phyloP scores from a whole-genome alignment of 768 basidiomycete species.

The Leccinum arenicola region DNA sequence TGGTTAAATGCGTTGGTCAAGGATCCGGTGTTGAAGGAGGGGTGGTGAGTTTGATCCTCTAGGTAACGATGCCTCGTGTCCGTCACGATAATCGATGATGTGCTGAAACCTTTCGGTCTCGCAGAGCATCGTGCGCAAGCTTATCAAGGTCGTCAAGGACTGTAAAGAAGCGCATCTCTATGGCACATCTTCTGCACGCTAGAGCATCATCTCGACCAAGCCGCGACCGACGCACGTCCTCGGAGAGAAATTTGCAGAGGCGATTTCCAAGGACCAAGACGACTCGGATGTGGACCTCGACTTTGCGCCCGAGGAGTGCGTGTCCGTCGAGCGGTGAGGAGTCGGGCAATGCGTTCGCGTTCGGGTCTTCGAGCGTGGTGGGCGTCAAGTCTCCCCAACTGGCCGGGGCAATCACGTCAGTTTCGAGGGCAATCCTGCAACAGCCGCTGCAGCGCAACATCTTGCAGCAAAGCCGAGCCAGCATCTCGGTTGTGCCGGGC shows the following conservation, averaged over 20 bases:
- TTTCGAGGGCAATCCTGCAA: constrained; percentile 60
- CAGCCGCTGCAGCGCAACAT: constrained; percentile 57
- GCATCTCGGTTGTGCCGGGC: constrained; percentile 26
- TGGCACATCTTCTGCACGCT: constrained; percentile 27
- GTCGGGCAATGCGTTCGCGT: constrained; percentile 39
- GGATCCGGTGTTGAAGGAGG: constrained; percentile 74
- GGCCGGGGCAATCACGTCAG: constrained; percentile 48
- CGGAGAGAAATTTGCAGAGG: constrained; percentile 67
- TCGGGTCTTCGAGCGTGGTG: constrained; percentile 20
- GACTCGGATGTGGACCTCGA: constrained; percentile 80
- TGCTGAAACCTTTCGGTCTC: constrained; percentile 8
- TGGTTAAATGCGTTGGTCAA: constrained; percentile 77
- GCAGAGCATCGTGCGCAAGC: constrained; percentile 72
- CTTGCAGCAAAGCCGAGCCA: constrained; percentile 43
- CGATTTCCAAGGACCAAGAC: constrained; percentile 43
- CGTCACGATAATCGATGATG: neutral
- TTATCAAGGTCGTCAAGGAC: constrained; percentile 81
- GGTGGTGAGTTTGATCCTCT: constrained; percentile 48
- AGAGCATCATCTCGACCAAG: constrained; percentile 30
- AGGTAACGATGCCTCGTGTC: neutral
- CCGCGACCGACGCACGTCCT: constrained; percentile 45
- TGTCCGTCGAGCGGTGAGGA: constrained; percentile 34
- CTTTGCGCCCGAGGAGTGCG: constrained; percentile 55
- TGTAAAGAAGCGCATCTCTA: constrained; percentile 66
- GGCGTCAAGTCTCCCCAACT: constrained; percentile 33